Evolutionary conservation across 2,329 filamentous ascomycete species (phyloP), one percentile per base, ranked within the genome.

Genomic region (Septoria petroselini): DNA sequence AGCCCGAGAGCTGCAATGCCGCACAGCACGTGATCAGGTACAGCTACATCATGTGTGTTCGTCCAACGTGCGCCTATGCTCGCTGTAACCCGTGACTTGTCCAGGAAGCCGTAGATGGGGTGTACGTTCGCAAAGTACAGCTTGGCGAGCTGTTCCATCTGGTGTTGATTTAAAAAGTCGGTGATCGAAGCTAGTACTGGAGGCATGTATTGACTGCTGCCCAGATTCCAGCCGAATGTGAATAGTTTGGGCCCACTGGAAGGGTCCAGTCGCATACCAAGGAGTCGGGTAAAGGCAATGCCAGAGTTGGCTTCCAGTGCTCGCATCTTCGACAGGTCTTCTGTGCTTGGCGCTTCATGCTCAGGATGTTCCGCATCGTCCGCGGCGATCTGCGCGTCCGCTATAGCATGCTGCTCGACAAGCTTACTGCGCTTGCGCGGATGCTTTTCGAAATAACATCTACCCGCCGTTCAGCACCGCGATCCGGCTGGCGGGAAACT

Each of bases 251-350:
- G 77, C 1, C 76, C 76, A 57, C 73, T 74, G 3, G 72, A 72
- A 0, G 77, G 74, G 58, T 82, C 78, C 15, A 81, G 69, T 35
- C 73, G 71, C 35, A 79, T 68, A 0, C 75, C 79, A 29, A 82
- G 65, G 17, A 73, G 70, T 46, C 77, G 67, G 7, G 80, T 72
- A 59, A 82, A 82, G 0, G 78, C 77, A 0, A 79, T 75, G 0
- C 77, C 78, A 0, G 78, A 81, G 53, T 82, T 81, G 29, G 76
- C 79, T 54, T 81, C 77, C 3, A 80, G 65, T 0, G 76, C 76
- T 4, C 68, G 68, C 35, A 71, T 54, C 50, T 65, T 64, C 7
- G 57, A 57, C 7, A 59, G 38, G 31, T 67, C 64, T 46, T 67
- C 63, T 12, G 54, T 40, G 18, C 48, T 57, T 7, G 59, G 50